phyloP scores from a whole-genome alignment of 2,329 filamentous ascomycete genomes.

The Penicillium frequentans region DNA sequence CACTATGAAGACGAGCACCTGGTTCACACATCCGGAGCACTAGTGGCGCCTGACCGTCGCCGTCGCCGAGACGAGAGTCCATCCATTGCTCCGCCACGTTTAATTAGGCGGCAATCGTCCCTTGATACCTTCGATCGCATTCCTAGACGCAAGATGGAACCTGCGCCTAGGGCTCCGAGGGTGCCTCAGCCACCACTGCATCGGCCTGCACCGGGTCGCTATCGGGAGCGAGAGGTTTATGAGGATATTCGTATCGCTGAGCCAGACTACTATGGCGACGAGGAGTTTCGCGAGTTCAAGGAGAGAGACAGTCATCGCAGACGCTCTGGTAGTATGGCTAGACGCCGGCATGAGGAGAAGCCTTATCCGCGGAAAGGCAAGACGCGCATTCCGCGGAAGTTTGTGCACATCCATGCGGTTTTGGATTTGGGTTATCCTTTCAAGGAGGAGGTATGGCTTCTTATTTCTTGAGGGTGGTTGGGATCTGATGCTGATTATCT shows the following conservation, averaged over 20 bases:
- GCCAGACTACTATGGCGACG: constrained; percentile 68
- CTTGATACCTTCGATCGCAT: constrained; percentile 86
- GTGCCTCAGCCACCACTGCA: constrained; percentile 62
- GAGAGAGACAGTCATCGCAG: constrained; percentile 42
- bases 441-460: constrained; percentile 70
- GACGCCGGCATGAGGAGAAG: constrained; percentile 38
- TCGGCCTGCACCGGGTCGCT: constrained; percentile 55
- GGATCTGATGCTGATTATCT: neutral
- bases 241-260: constrained; percentile 70
- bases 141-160: constrained; percentile 55
- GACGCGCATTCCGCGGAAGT: constrained; percentile 78
- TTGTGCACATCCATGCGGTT: constrained; percentile 78
- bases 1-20: constrained; percentile 45
- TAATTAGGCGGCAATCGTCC: constrained; percentile 75
- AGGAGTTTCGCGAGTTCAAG: constrained; percentile 67
- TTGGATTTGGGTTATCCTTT: constrained; percentile 84
- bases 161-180: constrained; percentile 60
- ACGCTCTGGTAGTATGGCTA: constrained; percentile 43
- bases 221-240: constrained; percentile 58
- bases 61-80: constrained; percentile 55
- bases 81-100: constrained; percentile 59
- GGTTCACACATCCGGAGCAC: constrained; percentile 48
- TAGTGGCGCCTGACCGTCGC: constrained; percentile 58
- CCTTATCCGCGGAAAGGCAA: constrained; percentile 79
- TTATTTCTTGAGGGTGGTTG: neutral